Conservation (phyloP, 2,329 filamentous ascomycete genomes). For the Neocatenulostroma microsporum region DNA sequence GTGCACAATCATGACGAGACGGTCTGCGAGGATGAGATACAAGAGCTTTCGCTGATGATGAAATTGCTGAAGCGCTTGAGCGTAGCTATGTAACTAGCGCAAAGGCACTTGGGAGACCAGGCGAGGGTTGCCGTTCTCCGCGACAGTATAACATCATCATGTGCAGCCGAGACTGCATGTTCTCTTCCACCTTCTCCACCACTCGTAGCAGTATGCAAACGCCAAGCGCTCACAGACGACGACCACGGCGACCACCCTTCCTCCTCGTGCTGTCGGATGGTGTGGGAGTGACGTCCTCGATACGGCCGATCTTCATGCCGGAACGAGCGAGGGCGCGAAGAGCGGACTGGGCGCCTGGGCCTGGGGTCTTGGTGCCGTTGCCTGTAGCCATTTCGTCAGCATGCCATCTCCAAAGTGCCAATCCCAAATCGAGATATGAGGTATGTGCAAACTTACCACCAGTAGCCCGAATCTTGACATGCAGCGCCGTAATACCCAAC, state of each 20-base stretch:
- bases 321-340: slow-evolving; percentile 98
- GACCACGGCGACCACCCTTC: slow-evolving; percentile 99
- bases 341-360: slow-evolving; percentile 96
- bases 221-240: slow-evolving; percentile 67
- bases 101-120: slow-evolving; percentile 28
- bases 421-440: no score
- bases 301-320: slow-evolving; percentile 99
- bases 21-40: no score
- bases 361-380: slow-evolving; percentile 99
- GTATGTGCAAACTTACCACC: slow-evolving; percentile 82
- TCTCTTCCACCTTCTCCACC: slow-evolving; percentile 7
- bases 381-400: slow-evolving; percentile 39
- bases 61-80: background rate
- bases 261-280: slow-evolving; percentile 98
- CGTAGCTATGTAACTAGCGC: slow-evolving; percentile 4
- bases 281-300: slow-evolving; percentile 98
- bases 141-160: slow-evolving; percentile 31
- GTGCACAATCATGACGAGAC: no score
- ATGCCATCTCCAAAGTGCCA: no score
- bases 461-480: slow-evolving; percentile 99
- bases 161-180: no score
- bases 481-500: slow-evolving; percentile 84
- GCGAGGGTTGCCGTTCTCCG: slow-evolving; percentile 31
- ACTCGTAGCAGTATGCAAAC: background rate
- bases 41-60: no score